Evolutionary conservation across 805 yeast genomes (phyloP).

Genomic region (Phaffomyces antillensis): DNA sequence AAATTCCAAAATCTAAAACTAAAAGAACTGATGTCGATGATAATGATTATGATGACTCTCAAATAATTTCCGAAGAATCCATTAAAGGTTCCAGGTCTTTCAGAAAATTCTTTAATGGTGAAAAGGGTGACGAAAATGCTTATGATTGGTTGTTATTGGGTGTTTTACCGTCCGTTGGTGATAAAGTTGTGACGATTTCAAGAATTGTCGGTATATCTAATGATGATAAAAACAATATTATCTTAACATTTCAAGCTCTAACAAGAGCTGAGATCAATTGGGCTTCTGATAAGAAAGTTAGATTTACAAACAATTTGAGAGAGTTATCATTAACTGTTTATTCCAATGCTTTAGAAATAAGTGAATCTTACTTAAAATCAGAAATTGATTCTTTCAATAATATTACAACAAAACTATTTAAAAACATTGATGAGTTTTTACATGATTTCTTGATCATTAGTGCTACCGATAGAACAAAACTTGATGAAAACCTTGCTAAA

Average conservation of each 20-base stretch:
- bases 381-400: slow-evolving; percentile 12
- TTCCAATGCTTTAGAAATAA: slow-evolving; percentile 16
- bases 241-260: slow-evolving; percentile 43
- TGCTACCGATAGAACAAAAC: slow-evolving; percentile 15
- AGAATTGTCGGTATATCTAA: slow-evolving; percentile 40
- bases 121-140: slow-evolving; percentile 13
- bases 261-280: slow-evolving; percentile 32
- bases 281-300: slow-evolving; percentile 1
- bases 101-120: slow-evolving; percentile 18
- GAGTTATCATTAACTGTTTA: slow-evolving; percentile 11
- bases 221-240: slow-evolving; percentile 30
- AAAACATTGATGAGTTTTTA: slow-evolving; percentile 30
- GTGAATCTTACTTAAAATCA: slow-evolving; percentile 4
- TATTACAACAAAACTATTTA: slow-evolving; percentile 9
- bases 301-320: slow-evolving; percentile 5
- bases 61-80: slow-evolving; percentile 8
- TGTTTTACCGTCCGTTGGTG: slow-evolving; percentile 20
- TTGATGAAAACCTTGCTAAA: slow-evolving; percentile 7
- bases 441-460: slow-evolving; percentile 28
- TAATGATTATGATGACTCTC: neutral
- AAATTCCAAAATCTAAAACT: neutral
- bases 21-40: neutral
- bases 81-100: slow-evolving; percentile 14
- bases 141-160: slow-evolving; percentile 23
- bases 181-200: slow-evolving; percentile 30